Evolutionary conservation across 371 early-diverging fungal species (phyloP), one percentile per base, ranked within the genome.

Genomic region (Rhizopus stolonifer): DNA sequence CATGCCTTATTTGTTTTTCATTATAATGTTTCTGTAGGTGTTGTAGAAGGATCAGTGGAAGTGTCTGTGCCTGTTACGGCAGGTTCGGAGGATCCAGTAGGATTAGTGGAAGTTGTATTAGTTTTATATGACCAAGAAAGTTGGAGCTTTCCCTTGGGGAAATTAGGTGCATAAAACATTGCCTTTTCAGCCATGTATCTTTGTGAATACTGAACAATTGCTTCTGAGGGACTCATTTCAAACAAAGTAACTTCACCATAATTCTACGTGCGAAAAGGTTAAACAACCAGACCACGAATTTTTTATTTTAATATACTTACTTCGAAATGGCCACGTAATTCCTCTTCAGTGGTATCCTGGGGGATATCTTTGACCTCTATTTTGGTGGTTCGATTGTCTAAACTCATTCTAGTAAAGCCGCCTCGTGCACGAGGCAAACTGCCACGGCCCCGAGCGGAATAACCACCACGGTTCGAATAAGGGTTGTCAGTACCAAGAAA

Each of bases 361-460:
- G 82, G 75, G 5, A 83, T 63, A 29, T 79, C 74, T 25, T 78
- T 77, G 17, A 88, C 67, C 32, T 74, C 52, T 25, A 91, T 48
- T 56, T 82, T 86, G 8, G 84, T 84, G 2, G 89, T 77, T 14
- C 91, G 80, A 45, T 88, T 85, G 61, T 90, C 91, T 25, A 90
- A 50, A 18, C 49, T 67, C 63, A 63, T 59, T n/a, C 56, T 36
- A 38, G 76, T 60, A 9, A 77, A 67, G 8, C 83, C 80, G 21
- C 84, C 81, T 34, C 83, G 70, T 31, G 71, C 65, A 45, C 85
- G 61, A 46, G 76, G 74, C 60, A 70, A 66, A 9, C 67, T 79
- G 10, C 64, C 64, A 14, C 64, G 46, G 4, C 81, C 81, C 50
- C 80, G 69, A 43, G 67, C 74, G 49, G 64, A 70, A 45, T 64